Evolutionary conservation across 75 land plant species (phyloP).

Genomic region (Larix kaempferi): DNA sequence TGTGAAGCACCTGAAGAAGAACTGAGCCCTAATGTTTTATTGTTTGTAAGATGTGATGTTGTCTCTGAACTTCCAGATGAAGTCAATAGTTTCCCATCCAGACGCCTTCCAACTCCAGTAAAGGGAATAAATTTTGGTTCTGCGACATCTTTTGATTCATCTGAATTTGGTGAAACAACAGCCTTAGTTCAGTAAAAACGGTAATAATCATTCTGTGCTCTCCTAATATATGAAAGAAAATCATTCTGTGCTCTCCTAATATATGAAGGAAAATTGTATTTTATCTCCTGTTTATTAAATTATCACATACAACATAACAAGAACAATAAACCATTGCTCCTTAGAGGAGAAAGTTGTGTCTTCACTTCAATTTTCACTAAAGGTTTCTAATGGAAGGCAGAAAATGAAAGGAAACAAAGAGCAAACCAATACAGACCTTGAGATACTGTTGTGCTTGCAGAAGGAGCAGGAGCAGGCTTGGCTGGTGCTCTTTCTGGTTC

Average conservation of each 20-base stretch:
- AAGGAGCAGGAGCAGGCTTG: constrained; percentile 12
- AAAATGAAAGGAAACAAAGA: neutral
- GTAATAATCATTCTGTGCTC: no score
- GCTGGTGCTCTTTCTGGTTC: constrained; percentile 65
- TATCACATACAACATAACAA: neutral
- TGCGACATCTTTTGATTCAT: constrained; percentile 34
- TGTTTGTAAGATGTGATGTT: constrained; percentile 9
- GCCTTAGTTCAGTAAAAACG: no score
- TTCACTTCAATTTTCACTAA: no score
- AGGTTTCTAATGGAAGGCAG: neutral
- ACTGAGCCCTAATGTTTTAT: constrained; percentile 3
- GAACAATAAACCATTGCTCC: neutral
- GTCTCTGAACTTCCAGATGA: constrained; percentile 11
- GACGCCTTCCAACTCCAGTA: constrained; percentile 66
- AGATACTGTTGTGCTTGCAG: constrained; percentile 19
- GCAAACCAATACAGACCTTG: constrained; percentile 22
- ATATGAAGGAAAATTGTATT: neutral
- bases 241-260: neutral
- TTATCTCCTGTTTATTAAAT: neutral
- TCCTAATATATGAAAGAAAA: no score
- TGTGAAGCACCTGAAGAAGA: constrained; percentile 15
- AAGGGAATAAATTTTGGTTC: constrained; percentile 69
- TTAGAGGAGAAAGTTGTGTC: neutral
- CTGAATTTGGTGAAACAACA: constrained; percentile 21
- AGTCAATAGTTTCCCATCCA: constrained; percentile 61